phyloP scores from a whole-genome alignment of 75 land plant genomes.

The Selaginella tamariscina region DNA sequence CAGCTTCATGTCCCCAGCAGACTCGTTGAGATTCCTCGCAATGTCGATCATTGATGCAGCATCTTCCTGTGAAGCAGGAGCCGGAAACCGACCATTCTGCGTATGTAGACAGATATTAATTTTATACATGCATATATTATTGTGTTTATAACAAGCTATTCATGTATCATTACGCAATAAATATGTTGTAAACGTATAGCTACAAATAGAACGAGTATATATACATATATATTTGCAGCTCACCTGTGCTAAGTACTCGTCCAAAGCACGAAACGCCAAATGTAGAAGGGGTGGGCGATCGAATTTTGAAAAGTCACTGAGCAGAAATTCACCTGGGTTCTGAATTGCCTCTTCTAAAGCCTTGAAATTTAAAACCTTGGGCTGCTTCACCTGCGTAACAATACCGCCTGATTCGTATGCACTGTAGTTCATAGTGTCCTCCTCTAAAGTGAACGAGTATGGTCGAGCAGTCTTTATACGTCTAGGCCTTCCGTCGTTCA shows the following conservation, averaged over 20 bases:
- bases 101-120: too few relatives aligned
- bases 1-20: slow-evolving; percentile 37
- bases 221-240: too few relatives aligned
- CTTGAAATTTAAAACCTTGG: slow-evolving; percentile 67
- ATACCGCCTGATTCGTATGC: slow-evolving; percentile 75
- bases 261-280: slow-evolving; percentile 86
- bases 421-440: slow-evolving; percentile 69
- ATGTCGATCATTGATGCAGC: slow-evolving; percentile 33
- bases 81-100: slow-evolving; percentile 60
- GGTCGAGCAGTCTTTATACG: slow-evolving; percentile 57
- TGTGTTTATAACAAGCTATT: too few relatives aligned
- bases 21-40: slow-evolving; percentile 36
- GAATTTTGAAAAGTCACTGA: slow-evolving; percentile 85
- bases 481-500: slow-evolving; percentile 94
- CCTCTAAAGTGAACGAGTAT: slow-evolving; percentile 73
- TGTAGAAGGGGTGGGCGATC: slow-evolving; percentile 79
- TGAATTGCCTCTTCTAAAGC: slow-evolving; percentile 50
- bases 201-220: too few relatives aligned
- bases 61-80: slow-evolving; percentile 59
- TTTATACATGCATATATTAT: too few relatives aligned
- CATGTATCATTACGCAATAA: too few relatives aligned
- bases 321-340: slow-evolving; percentile 79
- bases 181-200: too few relatives aligned
- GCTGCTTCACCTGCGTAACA: slow-evolving; percentile 89
- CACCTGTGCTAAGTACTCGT: slow-evolving; percentile 38